Percentiles rank a stretch among this genome's conserved stretches.
Evolutionary conservation across 2,329 filamentous ascomycete species (phyloP).

Genomic region (Fusarium aywerte): DNA sequence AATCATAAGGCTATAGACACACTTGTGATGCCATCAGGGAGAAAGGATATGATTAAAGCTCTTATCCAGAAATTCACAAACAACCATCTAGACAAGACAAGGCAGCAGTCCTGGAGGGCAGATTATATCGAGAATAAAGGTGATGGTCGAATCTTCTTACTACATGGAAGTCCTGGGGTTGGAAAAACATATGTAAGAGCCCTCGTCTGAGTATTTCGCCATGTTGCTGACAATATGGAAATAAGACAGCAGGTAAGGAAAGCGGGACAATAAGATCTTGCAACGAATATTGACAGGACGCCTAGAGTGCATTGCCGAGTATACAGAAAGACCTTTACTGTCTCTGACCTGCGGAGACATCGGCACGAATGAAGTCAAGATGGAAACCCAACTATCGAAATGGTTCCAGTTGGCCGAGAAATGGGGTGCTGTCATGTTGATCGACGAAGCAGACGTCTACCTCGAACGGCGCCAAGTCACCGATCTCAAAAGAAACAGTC

Average conservation of each 20-base stretch:
- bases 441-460: neutral
- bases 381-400: neutral
- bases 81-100: neutral
- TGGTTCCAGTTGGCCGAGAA: neutral
- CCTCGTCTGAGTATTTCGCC: fast-evolving
- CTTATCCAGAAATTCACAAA: neutral
- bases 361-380: neutral
- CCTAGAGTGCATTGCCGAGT: neutral
- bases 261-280: fast-evolving
- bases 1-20: neutral
- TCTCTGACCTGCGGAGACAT: neutral
- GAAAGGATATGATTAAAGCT: neutral
- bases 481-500: neutral
- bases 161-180: neutral
- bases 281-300: neutral
- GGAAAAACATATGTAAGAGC: neutral
- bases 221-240: fast-evolving
- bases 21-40: neutral
- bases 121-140: neutral
- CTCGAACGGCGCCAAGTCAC: neutral
- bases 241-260: neutral
- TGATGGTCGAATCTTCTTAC: neutral
- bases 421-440: neutral
- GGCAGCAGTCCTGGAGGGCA: neutral
- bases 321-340: neutral